These are phyloP conservation scores for Knoxdaviesia proteae DNA, from an alignment of 2,329 filamentous ascomycete genomes.

Conservation along the genomic window DNA sequence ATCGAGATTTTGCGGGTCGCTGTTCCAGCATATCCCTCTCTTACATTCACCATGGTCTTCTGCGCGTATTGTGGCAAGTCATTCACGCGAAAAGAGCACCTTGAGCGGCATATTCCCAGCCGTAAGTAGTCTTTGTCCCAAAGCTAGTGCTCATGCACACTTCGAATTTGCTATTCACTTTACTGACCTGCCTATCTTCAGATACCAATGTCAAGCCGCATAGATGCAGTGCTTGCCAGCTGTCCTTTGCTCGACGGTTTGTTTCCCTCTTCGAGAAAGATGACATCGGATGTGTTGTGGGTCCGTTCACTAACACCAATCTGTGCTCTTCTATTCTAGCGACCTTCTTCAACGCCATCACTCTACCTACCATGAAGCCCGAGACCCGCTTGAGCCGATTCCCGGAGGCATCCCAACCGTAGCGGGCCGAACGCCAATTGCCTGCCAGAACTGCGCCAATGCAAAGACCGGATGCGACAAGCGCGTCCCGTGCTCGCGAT, in stretches of 20 bases:
- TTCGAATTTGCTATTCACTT: neutral
- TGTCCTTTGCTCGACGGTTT: conserved; percentile 28
- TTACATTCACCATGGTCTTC: conserved; percentile 17
- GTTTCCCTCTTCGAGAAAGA: conserved; percentile 2
- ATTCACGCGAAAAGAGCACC: conserved; percentile 33
- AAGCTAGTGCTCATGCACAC: neutral
- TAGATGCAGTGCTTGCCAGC: conserved; percentile 24
- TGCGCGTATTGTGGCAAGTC: conserved; percentile 32
- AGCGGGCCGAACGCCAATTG: conserved; percentile 18
- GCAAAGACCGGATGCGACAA: conserved; percentile 19
- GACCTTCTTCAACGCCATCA: conserved; percentile 30
- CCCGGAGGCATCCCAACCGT: conserved; percentile 21
- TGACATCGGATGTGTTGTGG: neutral
- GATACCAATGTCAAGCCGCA: conserved; percentile 35
- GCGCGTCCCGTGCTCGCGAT: conserved; percentile 16
- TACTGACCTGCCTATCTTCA: conserved; percentile 9
- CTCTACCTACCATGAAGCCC: conserved; percentile 27
- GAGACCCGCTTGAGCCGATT: conserved; percentile 22
- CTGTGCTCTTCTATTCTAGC: conserved; percentile 9
- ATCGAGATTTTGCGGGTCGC: neutral
- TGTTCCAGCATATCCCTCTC: neutral
- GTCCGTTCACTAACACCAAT: neutral
- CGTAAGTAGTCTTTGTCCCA: conserved; percentile 17
- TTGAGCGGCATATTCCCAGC: conserved; percentile 31
- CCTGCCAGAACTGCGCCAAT: conserved; percentile 17